Evolutionary conservation across 208 protist genomes (phyloP).

Genomic region (Leishmania gerbilli): DNA sequence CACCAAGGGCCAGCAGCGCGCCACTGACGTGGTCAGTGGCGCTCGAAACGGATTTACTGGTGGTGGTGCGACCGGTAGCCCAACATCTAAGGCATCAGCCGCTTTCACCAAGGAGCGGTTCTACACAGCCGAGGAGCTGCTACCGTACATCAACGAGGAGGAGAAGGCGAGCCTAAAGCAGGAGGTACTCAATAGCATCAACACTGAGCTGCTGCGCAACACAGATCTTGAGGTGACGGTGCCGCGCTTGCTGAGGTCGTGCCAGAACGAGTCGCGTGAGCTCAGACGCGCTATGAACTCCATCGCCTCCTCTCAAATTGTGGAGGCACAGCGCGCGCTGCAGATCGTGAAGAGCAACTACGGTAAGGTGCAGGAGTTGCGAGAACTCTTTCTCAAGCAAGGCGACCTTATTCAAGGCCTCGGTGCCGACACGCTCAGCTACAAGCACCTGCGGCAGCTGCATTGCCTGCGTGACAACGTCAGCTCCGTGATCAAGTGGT

Average conservation of each 20-base stretch:
- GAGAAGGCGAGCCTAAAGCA: slow-evolving; percentile 55
- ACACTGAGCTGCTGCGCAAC: slow-evolving; percentile 73
- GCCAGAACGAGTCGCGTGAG: slow-evolving; percentile 73
- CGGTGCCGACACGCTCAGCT: slow-evolving; percentile 64
- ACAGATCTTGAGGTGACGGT: slow-evolving; percentile 79
- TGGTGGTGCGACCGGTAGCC: not conserved
- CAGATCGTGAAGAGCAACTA: slow-evolving; percentile 69
- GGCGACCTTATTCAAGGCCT: slow-evolving; percentile 76
- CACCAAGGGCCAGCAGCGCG: slow-evolving; percentile 32
- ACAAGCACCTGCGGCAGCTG: slow-evolving; percentile 73
- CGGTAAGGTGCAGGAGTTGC: slow-evolving; percentile 68
- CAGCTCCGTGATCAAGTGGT: slow-evolving; percentile 79
- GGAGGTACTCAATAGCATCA: slow-evolving; percentile 73
- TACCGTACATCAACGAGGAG: slow-evolving; percentile 68
- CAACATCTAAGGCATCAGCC: not conserved
- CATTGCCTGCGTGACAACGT: slow-evolving; percentile 85
- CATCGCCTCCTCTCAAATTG: slow-evolving; percentile 79
- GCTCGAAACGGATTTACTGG: slow-evolving; percentile 24
- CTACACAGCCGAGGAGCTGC: slow-evolving; percentile 69
- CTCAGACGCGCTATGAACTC: slow-evolving; percentile 77
- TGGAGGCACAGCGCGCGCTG: slow-evolving; percentile 74
- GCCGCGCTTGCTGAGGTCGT: slow-evolving; percentile 74
- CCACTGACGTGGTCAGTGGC: slow-evolving; percentile 31
- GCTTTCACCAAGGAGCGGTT: slow-evolving; percentile 29
- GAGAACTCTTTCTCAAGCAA: slow-evolving; percentile 71